Conservation (phyloP, 1,284 basidiomycete genomes). For the Malassezia nana region DNA sequence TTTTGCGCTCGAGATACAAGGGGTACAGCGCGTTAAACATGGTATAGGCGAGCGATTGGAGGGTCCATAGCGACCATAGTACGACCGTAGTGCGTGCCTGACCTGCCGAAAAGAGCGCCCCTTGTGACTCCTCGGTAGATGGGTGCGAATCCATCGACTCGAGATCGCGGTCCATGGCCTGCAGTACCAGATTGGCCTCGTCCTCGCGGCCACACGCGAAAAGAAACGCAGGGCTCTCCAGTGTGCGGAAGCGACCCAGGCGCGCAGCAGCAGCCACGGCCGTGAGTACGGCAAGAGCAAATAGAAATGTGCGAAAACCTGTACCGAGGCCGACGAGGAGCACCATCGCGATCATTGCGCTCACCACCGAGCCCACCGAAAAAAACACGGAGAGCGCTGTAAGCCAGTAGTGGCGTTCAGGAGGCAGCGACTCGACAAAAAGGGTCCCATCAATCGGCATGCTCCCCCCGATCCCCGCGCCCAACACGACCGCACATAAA, state of each 20-base stretch:
- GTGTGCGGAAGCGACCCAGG: constrained; percentile 27
- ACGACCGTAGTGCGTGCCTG: neutral
- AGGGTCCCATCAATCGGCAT: constrained; percentile 96
- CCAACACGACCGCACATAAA: constrained; percentile 70
- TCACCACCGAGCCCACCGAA: constrained; percentile 29
- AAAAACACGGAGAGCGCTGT: constrained; percentile 84
- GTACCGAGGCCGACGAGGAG: constrained; percentile 22
- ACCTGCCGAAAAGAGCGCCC: neutral
- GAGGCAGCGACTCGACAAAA: constrained; percentile 85
- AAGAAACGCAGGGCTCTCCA: constrained; percentile 66
- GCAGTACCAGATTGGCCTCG: constrained; percentile 32
- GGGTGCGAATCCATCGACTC: constrained; percentile 18
- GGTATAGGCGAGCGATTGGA: constrained; percentile 60
- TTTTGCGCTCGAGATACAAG: constrained; percentile 57
- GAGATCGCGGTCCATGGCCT: constrained; percentile 31
- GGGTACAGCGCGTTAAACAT: constrained; percentile 97
- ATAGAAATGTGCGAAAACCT: constrained; percentile 28
- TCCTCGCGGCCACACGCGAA: constrained; percentile 25
- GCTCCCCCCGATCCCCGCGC: constrained; percentile 67
- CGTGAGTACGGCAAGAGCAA: constrained; percentile 8
- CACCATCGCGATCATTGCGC: constrained; percentile 21
- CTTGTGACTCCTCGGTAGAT: constrained; percentile 15
- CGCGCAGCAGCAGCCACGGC: constrained; percentile 15
- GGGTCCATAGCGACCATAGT: constrained; percentile 50
- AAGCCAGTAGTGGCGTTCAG: constrained; percentile 78